Percentiles rank a stretch among this genome's conserved stretches.
phyloP scores from a whole-genome alignment of 768 basidiomycete species.

The Trametes cingulata region DNA sequence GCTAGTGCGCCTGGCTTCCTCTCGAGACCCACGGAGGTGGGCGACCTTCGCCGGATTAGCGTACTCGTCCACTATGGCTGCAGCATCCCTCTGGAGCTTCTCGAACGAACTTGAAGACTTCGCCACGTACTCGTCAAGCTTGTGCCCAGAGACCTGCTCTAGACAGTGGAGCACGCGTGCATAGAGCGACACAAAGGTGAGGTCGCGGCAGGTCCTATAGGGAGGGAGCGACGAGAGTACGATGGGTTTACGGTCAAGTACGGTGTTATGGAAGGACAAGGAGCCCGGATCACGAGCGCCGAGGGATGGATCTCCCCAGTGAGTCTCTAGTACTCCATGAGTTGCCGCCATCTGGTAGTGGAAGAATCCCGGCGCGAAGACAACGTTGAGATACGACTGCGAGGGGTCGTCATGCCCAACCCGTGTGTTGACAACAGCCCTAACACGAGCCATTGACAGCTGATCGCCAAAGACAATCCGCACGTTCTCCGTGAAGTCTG shows the following conservation, averaged over 20 bases:
- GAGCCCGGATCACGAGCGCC: slow-evolving; percentile 33
- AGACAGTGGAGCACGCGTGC: slow-evolving; percentile 38
- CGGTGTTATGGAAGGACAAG: slow-evolving; percentile 38
- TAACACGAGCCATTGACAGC: slow-evolving; percentile 36
- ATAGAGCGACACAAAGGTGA: slow-evolving; percentile 38
- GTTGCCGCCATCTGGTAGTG: slow-evolving; percentile 33
- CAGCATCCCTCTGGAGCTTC: slow-evolving; percentile 24
- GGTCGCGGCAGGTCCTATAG: slow-evolving; percentile 38
- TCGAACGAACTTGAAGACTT: slow-evolving; percentile 26
- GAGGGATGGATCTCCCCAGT: slow-evolving; percentile 31
- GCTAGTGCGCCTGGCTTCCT: not conserved
- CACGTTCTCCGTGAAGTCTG: not conserved
- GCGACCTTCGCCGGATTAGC: slow-evolving; percentile 20
- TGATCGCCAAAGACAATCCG: slow-evolving; percentile 36
- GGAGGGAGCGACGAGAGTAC: slow-evolving; percentile 36
- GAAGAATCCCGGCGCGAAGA: slow-evolving; percentile 39
- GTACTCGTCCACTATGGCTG: slow-evolving; percentile 25
- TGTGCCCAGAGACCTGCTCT: slow-evolving; percentile 26
- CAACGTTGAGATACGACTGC: slow-evolving; percentile 27
- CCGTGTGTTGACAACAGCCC: slow-evolving; percentile 31
- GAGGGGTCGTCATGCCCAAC: slow-evolving; percentile 30
- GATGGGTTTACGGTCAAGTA: slow-evolving; percentile 38
- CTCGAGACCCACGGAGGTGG: slow-evolving; percentile 21
- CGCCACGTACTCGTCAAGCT: slow-evolving; percentile 23
- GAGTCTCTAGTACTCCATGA: slow-evolving; percentile 34